These are phyloP conservation scores for Cicer yamashitae DNA, from an alignment of 306 rosid species.

Conservation along the genomic window DNA sequence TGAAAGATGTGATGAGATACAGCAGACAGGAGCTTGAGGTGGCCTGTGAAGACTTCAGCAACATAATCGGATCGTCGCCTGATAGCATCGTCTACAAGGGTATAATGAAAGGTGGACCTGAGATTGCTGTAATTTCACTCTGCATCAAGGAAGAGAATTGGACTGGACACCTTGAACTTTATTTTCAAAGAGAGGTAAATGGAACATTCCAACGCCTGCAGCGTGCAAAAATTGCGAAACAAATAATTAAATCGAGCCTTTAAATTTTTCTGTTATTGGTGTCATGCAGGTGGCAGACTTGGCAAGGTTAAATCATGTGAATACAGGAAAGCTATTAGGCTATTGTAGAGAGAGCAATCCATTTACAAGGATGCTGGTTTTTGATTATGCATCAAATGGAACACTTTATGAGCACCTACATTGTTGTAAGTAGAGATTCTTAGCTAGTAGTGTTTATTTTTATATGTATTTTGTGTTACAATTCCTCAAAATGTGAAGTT, in stretches of 20 bases:
- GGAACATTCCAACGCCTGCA: conserved; percentile 32
- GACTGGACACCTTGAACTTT: conserved; percentile 89
- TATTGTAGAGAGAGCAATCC: conserved; percentile 86
- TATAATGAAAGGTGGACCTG: conserved; percentile 90
- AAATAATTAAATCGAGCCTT: conserved; percentile 16
- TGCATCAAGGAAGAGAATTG: conserved; percentile 91
- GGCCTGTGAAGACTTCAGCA: conserved; percentile 99
- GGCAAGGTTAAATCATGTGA: conserved; percentile 80
- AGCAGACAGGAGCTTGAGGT: conserved; percentile 92
- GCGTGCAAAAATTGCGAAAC: conserved; percentile 14
- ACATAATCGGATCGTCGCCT: conserved; percentile 95
- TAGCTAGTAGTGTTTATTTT: background rate
- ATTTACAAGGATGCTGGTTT: conserved; percentile 93
- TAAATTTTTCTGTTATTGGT: conserved; percentile 29
- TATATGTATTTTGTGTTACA: background rate
- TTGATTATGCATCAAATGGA: conserved; percentile 96
- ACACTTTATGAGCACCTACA: conserved; percentile 91
- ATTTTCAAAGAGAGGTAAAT: conserved; percentile 89
- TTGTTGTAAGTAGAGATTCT: conserved; percentile 70
- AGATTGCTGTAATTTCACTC: conserved; percentile 91
- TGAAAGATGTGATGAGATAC: conserved; percentile 76
- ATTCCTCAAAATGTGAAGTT: conserved; percentile 40
- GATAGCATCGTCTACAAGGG: conserved; percentile 97
- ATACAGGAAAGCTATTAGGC: conserved; percentile 82
- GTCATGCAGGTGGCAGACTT: conserved; percentile 78